Evolutionary conservation across 495 filamentous ascomycete species (phyloP), one percentile per base, ranked within the genome.

Genomic region (Xylaria scruposa): DNA sequence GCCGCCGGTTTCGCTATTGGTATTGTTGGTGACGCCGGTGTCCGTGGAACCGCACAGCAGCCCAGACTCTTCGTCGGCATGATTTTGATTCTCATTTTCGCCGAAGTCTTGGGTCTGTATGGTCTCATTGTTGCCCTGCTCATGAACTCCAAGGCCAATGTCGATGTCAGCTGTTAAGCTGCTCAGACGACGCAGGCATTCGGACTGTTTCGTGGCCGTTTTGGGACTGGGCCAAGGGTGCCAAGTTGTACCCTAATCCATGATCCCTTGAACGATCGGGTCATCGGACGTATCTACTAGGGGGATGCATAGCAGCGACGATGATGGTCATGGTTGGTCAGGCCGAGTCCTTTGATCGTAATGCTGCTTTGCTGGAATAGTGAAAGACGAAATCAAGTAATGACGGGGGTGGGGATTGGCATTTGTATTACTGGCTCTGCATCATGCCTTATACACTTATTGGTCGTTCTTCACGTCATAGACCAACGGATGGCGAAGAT

Each of bases 11-110:
- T 99, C 81, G 96, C 96, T 79, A 98, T 99, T 80, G 96, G 96
- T 83, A 99, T 99, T 82, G 96, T 98, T 70, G 96, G 96, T 90
- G 96, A 99, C 78, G 96, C 96, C 79, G 96, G 96, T 93, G 96
- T 99, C 73, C 92, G 96, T 77, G 96, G 96, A 85, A 95, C 97
- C 77, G 96, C 96, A 73, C 96, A 99, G 82, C 96, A 99, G 83
- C 97, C 96, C 60, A 89, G 95, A 78, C 90, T 99, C 67, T 99
- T 97, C 87, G 96, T 99, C 83, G 96, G 96, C 87, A 99, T 99
- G 96, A 98, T 99, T 86, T 85, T 99, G 79, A 99, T 99, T 88
- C 94, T 99, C 87, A 99, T 99, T 97, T 99, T 99, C 88, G 96
- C 97, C 79, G 96, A 98, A 97, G 96, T 98, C 74, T 84, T 99